Base-by-base conservation (phyloP, 2,329 filamentous ascomycete genomes). In the Ceratocystis cacaofunesta region DNA sequence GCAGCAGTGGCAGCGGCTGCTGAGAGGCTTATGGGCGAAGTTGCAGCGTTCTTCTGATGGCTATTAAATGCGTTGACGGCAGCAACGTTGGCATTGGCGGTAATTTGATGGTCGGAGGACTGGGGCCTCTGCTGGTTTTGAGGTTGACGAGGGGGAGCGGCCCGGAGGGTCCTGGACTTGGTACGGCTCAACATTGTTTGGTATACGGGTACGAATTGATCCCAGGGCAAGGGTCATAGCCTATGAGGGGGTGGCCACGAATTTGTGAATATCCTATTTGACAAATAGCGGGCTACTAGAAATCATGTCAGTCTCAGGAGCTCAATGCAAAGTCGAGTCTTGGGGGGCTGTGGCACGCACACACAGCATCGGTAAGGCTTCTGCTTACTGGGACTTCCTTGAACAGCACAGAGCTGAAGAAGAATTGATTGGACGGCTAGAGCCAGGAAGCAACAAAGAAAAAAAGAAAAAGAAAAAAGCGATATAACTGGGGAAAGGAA, bases 1-100 rank as follows among this genome's bases (percentile, higher is more conserved):
- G 92, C 92, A 32, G 91, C 86, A 17, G 90, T 91, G 5, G 92
- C 92, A 12, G 92, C 92, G 5, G 92, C 89, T 44, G 88, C 87
- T 50, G 92, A 95, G 55, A 96, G 80, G 67, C 82, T 70, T 86
- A 82, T 70, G 82, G 74, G 83, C 81, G 72, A 81, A 5, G 52
- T 22, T 12, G 68, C 30, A 3, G 65, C n/a, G 64, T 57, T 48
- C 44, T 63, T 25, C 28, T 66, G 85, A 70, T 83, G 85, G 72
- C 87, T 81, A 75, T 92, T 95, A 74, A 89, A 87, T 68, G 85
- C 85, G 68, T 92, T 91, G 66, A 90, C 90, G 60, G 88, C 85
- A 65, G 91, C 84, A 66, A 90, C 91, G 71, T 86, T 86, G 65
- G 88, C 80, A 72, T 85, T 86, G 62, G 85, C 84, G 66, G 85